Base-by-base conservation (phyloP, 352 stramenopile species). In the Elongisporangium anandrum region DNA sequence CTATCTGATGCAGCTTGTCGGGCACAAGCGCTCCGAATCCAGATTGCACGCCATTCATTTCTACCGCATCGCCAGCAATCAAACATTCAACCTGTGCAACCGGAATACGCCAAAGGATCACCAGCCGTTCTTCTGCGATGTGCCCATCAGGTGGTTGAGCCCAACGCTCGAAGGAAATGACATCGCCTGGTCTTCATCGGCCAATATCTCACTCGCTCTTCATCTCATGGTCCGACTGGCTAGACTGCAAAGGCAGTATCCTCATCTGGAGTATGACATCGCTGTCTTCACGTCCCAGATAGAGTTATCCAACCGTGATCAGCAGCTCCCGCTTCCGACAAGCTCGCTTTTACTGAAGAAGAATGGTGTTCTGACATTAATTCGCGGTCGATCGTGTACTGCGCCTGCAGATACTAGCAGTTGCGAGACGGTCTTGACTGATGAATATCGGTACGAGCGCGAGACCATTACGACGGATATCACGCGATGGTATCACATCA, bases 381-480 rank as follows among this genome's bases (percentile, higher is more conserved):
- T 65, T 4, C 61, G 73, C 5, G 73, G 73, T 0, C 70, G 58
- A n/a, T 61, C 24, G 13, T 79, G 73, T 23, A n/a, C n/a, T n/a
- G n/a, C n/a, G n/a, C n/a, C n/a, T n/a, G n/a, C n/a, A n/a, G n/a
- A n/a, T n/a, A n/a, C n/a, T 20, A 38, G 22, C 17, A 20, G 17
- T 0, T 81, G 70, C 34, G 51, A 34, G 9, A 82, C 75, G 0
- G 56, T 81, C 0, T 64, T 81, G 19, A 47, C 81, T 12, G 75
- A 85, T 45, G 75, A 85, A 51, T 85, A 82, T 16, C 70, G 81
- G 23, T 90, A 87, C 34, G 72, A 87, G 38, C 72, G 75, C 0
- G 63, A 66, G 9, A 61, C 66, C 4, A 34, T 85, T 2, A 58
- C 65, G 22, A 81, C 63, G 23, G 70, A 83, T 41, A 56, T 70